Evolutionary conservation across 768 basidiomycete genomes (phyloP), one percentile per base, ranked within the genome.

Genomic region (Lactarius sanguifluus): DNA sequence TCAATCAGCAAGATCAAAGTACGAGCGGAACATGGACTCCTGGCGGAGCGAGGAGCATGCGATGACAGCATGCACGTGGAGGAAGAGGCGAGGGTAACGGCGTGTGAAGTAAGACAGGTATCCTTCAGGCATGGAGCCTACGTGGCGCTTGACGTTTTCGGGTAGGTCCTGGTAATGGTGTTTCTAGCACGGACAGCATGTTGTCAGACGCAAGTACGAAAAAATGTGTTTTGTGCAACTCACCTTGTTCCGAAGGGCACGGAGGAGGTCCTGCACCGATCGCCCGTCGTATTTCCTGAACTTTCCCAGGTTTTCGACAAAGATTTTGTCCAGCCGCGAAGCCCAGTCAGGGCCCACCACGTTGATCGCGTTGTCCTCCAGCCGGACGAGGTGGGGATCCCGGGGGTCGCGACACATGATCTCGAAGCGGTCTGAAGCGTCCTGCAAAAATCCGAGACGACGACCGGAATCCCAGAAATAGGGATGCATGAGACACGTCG

Each of bases 121-220:
- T 13, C 96, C 96, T 68, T 90, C 89, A 0, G 97, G 97, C 82
- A 98, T 89, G 15, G 90, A 82, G 5, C 96, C 96, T 12, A 98
- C 81, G 77, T 91, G 87, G 50, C 90, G 86, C 73, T 92, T 95
- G 61, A 94, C 92, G 70, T 90, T 86, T 69, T 94, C 93, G 1
- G 96, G 96, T 13, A 99, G 79, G 77, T 99, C 97, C 78, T 98
- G 96, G 74, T 96, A 97, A 74, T 98, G 96, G 69, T 98, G 91
- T 91, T 95, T 96, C 95, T 96, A 10, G 38, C 36, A 23, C n/a
- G 23, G 38, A 3, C 23, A 30, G 41, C 57, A 18, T 47, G 55
- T 65, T 47, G 55, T 65, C 8, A 62, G 60, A 57, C 43, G 66
- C 62, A 40, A 62, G 34, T 43, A 58, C 38, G 16, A 18, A 45